Evolutionary conservation across 2,329 filamentous ascomycete genomes (phyloP), one percentile per base, ranked within the genome.

Genomic region (Sclerotinia nivalis): DNA sequence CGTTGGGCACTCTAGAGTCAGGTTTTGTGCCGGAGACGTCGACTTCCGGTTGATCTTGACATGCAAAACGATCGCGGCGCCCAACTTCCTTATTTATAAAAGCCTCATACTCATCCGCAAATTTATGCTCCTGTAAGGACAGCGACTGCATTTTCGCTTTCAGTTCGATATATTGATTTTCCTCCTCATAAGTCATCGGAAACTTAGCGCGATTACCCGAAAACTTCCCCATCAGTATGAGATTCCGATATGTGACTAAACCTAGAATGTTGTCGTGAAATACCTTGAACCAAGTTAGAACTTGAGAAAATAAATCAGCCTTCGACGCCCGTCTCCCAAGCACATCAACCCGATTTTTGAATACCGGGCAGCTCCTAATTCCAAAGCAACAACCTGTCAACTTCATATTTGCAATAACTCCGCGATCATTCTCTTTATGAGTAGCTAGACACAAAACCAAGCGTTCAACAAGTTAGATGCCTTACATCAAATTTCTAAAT

Each of bases 191-290:
- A 49, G 5, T 62, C 18, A 62, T 34, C 6, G 10, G 59, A 15
- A 49, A 20, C 20, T n/a, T 62, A 13, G 43, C 28, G 28, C 43
- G 4, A n/a, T 49, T 49, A 13, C 49, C 43, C 59, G 49, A 47
- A 7, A 49, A 9, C 0, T 34, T 1, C 4, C 28, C 15, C 12
- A 4, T 62, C 25, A 37, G 43, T 4, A 62, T n/a, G 7, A 49
- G 8, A 15, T n/a, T 10, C 34, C 1, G 0, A 40, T 31, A 40
- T 45, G 1, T 9, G 7, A 9, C 7, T 2, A 3, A 12, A 15
- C 37, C 4, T 5, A 5, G 6, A 2, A 7, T 10, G 1, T 1
- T n/a, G 8, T n/a, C 0, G 13, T 1, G 10, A 28, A 15, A 22
- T 62, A 49, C 43, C 28, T 49, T 31, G 12, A 62, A 49, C 43